phyloP scores from a whole-genome alignment of 2,329 filamentous ascomycete genomes.

The Fonsecaea nubica region DNA sequence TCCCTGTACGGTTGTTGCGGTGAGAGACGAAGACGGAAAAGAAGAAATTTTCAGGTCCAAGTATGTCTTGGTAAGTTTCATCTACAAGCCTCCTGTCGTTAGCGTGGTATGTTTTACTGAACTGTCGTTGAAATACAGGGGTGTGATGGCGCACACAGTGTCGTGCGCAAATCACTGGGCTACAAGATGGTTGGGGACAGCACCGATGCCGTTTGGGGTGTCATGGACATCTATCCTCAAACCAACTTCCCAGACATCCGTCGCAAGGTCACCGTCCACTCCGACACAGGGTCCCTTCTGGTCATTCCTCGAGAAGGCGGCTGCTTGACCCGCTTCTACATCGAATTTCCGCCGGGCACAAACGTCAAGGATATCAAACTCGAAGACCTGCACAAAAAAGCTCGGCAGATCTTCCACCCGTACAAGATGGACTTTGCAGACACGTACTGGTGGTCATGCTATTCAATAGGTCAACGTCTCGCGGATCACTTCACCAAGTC shows the following conservation, averaged over 20 bases:
- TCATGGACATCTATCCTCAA: slow-evolving; percentile 59
- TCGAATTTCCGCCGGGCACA: slow-evolving; percentile 61
- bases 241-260: slow-evolving; percentile 60
- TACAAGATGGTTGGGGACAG: slow-evolving; percentile 66
- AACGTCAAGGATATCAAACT: slow-evolving; percentile 60
- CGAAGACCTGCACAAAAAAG: slow-evolving; percentile 60
- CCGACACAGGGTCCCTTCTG: slow-evolving; percentile 54
- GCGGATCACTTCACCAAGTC: slow-evolving; percentile 72
- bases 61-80: slow-evolving; percentile 51
- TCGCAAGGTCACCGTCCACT: slow-evolving; percentile 58
- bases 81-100: neutral
- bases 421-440: slow-evolving; percentile 62
- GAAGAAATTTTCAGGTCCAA: slow-evolving; percentile 42
- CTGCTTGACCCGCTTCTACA: slow-evolving; percentile 67
- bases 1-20: slow-evolving; percentile 53
- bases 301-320: slow-evolving; percentile 63
- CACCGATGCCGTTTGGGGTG: slow-evolving; percentile 61
- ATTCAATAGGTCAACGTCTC: slow-evolving; percentile 73
- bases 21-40: slow-evolving; percentile 48
- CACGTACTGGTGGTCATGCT: slow-evolving; percentile 73
- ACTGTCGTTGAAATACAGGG: slow-evolving; percentile 43
- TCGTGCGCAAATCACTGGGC: slow-evolving; percentile 49
- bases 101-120: neutral
- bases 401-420: slow-evolving; percentile 60
- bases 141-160: slow-evolving; percentile 57